Evolutionary conservation across 2,329 filamentous ascomycete species (phyloP).

Genomic region (Calcarisporium arbuscula): DNA sequence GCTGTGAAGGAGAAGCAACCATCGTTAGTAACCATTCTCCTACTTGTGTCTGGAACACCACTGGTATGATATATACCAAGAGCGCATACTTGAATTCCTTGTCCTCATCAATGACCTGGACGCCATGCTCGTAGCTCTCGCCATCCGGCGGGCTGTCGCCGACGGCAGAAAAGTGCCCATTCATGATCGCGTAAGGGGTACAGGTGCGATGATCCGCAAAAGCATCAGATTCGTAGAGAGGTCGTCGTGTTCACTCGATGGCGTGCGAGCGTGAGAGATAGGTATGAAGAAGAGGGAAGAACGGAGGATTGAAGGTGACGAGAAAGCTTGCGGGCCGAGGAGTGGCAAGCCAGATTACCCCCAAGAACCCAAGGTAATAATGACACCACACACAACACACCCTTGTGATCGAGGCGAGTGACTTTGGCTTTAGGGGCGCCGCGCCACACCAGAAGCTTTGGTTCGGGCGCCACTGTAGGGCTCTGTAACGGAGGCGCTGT

Average conservation of each 20-base stretch:
- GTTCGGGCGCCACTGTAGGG: too few relatives aligned
- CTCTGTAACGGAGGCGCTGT: too few relatives aligned
- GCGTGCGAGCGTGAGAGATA: background rate
- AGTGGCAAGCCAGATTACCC: constrained; percentile 1
- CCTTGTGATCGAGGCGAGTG: constrained; percentile 9
- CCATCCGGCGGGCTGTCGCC: constrained; percentile 58
- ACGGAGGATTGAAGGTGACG: background rate
- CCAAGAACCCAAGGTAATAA: constrained; percentile 1
- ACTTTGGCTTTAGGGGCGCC: too few relatives aligned
- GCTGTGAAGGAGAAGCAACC: constrained; percentile 10
- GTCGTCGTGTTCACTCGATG: constrained; percentile 1
- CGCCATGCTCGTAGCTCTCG: constrained; percentile 84
- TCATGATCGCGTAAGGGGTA: constrained; percentile 44
- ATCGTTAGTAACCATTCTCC: too few relatives aligned
- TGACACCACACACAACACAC: constrained; percentile 8
- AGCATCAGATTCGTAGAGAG: constrained; percentile 6
- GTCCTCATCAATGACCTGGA: constrained; percentile 88
- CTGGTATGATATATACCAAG: too few relatives aligned
- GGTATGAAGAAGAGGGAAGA: background rate
- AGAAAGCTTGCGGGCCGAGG: constrained; percentile 1
- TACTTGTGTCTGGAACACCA: too few relatives aligned
- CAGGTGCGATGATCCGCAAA: constrained; percentile 5
- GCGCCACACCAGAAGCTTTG: too few relatives aligned
- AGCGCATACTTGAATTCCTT: constrained; percentile 87
- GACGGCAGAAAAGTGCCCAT: constrained; percentile 73